Evolutionary conservation across 2,329 filamentous ascomycete species (phyloP), one percentile per base, ranked within the genome.

Genomic region (Emergomyces africanus): DNA sequence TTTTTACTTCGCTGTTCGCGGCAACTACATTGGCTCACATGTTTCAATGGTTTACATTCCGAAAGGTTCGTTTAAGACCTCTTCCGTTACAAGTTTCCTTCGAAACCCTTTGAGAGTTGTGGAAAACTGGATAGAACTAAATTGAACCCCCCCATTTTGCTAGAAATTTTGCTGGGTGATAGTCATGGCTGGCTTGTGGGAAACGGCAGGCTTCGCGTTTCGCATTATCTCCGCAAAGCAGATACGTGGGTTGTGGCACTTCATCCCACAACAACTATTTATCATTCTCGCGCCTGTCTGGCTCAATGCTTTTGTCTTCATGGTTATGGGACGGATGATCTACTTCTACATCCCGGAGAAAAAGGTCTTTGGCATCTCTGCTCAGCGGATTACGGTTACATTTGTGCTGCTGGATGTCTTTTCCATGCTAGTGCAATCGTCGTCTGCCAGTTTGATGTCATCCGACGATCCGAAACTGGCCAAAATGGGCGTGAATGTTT

Each of bases 291-390:
- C 63, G 18, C 63, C 63, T 1, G 42, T 64, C 10, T 64, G 63
- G 63, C 58, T 79, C n/a, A 79, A 78, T 60, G 76, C 76, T 1
- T 79, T 75, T 61, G 71, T 72, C 30, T 78, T 78, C 66, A 77
- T 79, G 74, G 68, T 74, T 3, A 68, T 79, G 15, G 76, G 71
- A 2, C 71, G 76, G 1, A 77, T 79, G 74, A 71, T 78, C 28
- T 66, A 78, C 64, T 77, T 71, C 62, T 77, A 74, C 58, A 49
- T 72, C 2, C 75, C 74, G 1, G 68, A 71, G 0, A 70, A 68
- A 18, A 66, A 66, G 4, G 67, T 78, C n/a, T 68, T 73, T 5
- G 62, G 61, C 5, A 68, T 78, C 57, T 69, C 71, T 0, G 74
- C 76, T 1, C 64, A 68, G 1, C 63, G 66, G 0, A 64, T 78